Conservation (phyloP, 306 rosid species). For the Citrullus mucosospermus region DNA sequence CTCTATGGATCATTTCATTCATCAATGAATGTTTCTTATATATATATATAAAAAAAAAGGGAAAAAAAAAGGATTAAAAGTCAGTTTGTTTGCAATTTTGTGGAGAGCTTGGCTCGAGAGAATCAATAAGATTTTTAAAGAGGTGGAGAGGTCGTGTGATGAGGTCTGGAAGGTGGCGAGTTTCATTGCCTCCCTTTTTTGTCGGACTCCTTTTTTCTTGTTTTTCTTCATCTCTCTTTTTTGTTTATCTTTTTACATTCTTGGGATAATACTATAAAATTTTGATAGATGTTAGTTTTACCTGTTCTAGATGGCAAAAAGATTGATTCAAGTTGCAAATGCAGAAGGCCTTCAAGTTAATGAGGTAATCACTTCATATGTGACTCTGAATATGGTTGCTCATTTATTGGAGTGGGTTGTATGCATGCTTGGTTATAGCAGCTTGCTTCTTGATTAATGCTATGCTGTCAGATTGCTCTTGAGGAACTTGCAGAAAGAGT, state of each 20-base stretch:
- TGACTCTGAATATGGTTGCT: background rate
- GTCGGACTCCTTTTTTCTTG: too few species aligned
- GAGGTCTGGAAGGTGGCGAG: too few species aligned
- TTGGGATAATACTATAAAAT: background rate
- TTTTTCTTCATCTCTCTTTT: too few species aligned
- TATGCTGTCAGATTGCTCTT: conserved; percentile 60
- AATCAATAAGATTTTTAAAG: too few species aligned
- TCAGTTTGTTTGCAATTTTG: too few species aligned
- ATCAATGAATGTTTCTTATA: too few species aligned
- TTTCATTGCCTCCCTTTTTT: too few species aligned
- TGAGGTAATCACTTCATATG: conserved; percentile 38
- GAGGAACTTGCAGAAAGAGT: conserved; percentile 93
- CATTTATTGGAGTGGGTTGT: background rate
- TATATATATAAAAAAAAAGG: too few species aligned
- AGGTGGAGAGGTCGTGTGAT: too few species aligned
- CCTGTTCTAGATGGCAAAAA: conserved; percentile 76
- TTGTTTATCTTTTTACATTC: background rate
- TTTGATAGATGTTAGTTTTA: conserved; percentile 10
- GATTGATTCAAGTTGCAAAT: conserved; percentile 63
- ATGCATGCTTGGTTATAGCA: background rate
- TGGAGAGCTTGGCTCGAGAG: too few species aligned
- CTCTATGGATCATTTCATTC: too few species aligned
- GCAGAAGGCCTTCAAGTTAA: conserved; percentile 81
- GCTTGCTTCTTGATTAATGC: background rate
- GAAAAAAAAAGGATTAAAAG: too few species aligned